Conservation (phyloP, 2,329 filamentous ascomycete genomes). For the Hortaea werneckii region DNA sequence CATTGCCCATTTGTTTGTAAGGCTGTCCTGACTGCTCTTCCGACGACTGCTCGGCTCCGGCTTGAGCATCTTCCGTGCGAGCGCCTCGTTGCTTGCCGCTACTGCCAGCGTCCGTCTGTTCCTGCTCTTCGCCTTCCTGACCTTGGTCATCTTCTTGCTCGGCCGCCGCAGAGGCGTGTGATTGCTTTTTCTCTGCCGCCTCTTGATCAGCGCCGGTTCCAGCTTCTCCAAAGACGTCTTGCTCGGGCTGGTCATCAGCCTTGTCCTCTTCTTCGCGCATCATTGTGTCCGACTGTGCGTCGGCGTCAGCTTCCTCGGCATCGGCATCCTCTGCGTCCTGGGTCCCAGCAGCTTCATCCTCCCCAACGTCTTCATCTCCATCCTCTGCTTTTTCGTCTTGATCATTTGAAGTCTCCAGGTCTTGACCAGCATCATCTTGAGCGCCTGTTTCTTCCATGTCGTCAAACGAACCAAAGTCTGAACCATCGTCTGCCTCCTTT, state of each 20-base stretch:
- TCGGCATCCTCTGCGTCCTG: slow-evolving; percentile 22
- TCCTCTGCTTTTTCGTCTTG: background rate
- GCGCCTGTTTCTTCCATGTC: slow-evolving; percentile 40
- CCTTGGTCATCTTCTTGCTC: slow-evolving; percentile 31
- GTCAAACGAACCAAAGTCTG: slow-evolving; percentile 3
- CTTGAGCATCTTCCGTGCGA: background rate
- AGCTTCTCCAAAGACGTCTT: slow-evolving; percentile 36
- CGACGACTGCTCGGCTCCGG: slow-evolving; percentile 8
- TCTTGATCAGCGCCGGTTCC: slow-evolving; percentile 10
- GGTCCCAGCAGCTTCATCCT: slow-evolving; percentile 22
- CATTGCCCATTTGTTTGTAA: slow-evolving; percentile 91
- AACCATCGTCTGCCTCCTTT: background rate
- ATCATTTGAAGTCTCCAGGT: slow-evolving; percentile 36
- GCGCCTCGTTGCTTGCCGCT: slow-evolving; percentile 24
- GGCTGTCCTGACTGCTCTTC: slow-evolving; percentile 43
- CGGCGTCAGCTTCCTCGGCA: slow-evolving; percentile 32
- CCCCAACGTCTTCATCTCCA: slow-evolving; percentile 12
- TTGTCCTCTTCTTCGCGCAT: slow-evolving; percentile 27
- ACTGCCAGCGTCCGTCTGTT: slow-evolving; percentile 29
- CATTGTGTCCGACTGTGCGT: slow-evolving; percentile 25
- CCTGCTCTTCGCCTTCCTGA: slow-evolving; percentile 25
- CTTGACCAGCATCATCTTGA: background rate
- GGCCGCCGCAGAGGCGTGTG: slow-evolving; percentile 37
- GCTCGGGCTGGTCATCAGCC: slow-evolving; percentile 31
- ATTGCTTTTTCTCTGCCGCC: slow-evolving; percentile 29